Evolutionary conservation across 495 filamentous ascomycete species (phyloP).

Genomic region (Letharia lupina): DNA sequence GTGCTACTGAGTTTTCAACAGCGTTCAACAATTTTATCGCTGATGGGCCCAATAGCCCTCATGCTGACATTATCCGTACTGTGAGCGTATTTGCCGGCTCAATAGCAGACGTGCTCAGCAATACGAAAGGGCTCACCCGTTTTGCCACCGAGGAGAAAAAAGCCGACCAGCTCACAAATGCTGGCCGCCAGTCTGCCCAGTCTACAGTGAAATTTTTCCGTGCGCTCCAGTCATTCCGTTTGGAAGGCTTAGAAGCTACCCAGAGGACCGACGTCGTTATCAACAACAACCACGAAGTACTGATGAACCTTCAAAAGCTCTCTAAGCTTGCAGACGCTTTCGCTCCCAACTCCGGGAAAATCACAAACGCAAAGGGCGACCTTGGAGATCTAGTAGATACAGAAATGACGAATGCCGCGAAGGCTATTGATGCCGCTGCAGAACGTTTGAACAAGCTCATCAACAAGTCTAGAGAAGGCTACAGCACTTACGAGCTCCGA

Average conservation of each 20-base stretch:
- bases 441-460: slow-evolving; percentile 79
- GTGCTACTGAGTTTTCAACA: slow-evolving; percentile 91
- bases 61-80: slow-evolving; percentile 86
- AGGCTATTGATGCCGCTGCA: slow-evolving; percentile 87
- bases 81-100: slow-evolving; percentile 83
- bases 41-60: slow-evolving; percentile 86
- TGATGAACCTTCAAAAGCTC: slow-evolving; percentile 80
- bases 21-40: slow-evolving; percentile 97
- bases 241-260: slow-evolving; percentile 76
- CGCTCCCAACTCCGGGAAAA: slow-evolving; percentile 71
- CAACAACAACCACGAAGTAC: slow-evolving; percentile 91
- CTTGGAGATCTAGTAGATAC: slow-evolving; percentile 87
- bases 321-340: slow-evolving; percentile 89
- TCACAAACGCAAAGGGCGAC: slow-evolving; percentile 68
- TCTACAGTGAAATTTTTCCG: slow-evolving; percentile 95
- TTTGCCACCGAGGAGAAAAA: slow-evolving; percentile 95
- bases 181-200: slow-evolving; percentile 75
- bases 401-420: slow-evolving; percentile 87
- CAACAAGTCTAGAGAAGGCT: slow-evolving; percentile 88
- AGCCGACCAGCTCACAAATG: slow-evolving; percentile 70
- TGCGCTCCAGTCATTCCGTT: slow-evolving; percentile 81
- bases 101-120: slow-evolving; percentile 87
- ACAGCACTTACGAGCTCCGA: slow-evolving; percentile 90
- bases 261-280: slow-evolving; percentile 94
- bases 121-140: slow-evolving; percentile 89